Conservation (phyloP, 2,329 filamentous ascomycete species). For the Ascochyta koolunga region DNA sequence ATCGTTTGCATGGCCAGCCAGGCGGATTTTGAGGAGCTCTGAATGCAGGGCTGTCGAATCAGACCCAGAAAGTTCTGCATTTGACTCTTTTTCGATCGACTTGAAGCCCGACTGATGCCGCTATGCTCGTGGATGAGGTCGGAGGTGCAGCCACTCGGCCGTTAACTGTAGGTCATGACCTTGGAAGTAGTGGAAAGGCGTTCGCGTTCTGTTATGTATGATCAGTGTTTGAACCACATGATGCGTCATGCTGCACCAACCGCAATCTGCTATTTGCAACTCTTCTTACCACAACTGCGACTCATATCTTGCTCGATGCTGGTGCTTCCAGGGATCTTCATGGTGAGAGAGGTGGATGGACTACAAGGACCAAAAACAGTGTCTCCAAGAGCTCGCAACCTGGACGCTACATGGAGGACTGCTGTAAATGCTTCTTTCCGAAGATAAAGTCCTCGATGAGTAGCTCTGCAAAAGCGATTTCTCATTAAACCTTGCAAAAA, state of each 20-base stretch:
- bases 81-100: too few species aligned
- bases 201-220: not conserved
- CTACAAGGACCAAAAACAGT: too few species aligned
- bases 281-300: not conserved
- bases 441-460: too few species aligned
- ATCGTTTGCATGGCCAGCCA: conserved; percentile 6
- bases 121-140: not conserved
- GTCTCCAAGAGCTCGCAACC: too few species aligned
- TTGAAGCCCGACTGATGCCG: not conserved
- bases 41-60: not conserved
- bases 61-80: not conserved
- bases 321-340: too few species aligned
- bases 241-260: not conserved
- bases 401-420: too few species aligned
- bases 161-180: not conserved
- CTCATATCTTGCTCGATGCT: too few species aligned
- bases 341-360: too few species aligned
- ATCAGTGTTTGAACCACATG: not conserved
- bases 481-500: too few species aligned
- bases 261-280: not conserved
- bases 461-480: too few species aligned
- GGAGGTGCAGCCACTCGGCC: not conserved
- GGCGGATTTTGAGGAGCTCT: not conserved
- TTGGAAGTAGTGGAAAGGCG: not conserved
- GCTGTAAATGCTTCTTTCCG: too few species aligned